phyloP scores from a whole-genome alignment of 2,329 filamentous ascomycete species.

The Botryosphaeria agaves region DNA sequence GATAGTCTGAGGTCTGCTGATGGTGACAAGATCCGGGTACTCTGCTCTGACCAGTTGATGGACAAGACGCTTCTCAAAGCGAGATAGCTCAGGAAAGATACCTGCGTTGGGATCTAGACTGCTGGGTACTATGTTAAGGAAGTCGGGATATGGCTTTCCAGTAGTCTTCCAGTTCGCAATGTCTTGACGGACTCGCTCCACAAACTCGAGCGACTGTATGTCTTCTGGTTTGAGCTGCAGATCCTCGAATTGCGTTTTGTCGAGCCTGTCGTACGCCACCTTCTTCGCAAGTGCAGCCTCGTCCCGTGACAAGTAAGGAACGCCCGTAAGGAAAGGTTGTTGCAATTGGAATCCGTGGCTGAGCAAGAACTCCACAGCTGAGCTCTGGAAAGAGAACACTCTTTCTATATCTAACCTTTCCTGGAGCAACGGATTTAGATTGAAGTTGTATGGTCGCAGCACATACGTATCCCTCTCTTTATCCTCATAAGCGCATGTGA shows the following conservation, averaged over 20 bases:
- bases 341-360: conserved; percentile 41
- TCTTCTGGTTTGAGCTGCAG: conserved; percentile 36
- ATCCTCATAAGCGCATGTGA: conserved; percentile 47
- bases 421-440: conserved; percentile 37
- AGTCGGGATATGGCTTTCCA: conserved; percentile 2
- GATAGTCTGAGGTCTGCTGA: conserved; percentile 24
- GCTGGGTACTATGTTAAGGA: conserved; percentile 14
- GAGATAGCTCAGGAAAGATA: conserved; percentile 23
- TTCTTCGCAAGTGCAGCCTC: conserved; percentile 34
- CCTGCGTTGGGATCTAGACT: conserved; percentile 6
- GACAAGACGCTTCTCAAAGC: conserved; percentile 46
- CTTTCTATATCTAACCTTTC: conserved; percentile 39
- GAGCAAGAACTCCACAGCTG: conserved; percentile 43
- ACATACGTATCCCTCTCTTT: conserved; percentile 35
- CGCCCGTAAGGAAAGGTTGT: conserved; percentile 35
- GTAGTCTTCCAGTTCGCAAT: conserved; percentile 27
- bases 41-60: conserved; percentile 49
- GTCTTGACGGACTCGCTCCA: conserved; percentile 25
- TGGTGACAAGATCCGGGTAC: conserved; percentile 30
- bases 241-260: conserved; percentile 21
- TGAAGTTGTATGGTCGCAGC: conserved; percentile 47
- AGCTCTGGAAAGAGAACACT: conserved; percentile 40
- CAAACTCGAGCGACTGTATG: conserved; percentile 32
- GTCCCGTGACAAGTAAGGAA: conserved; percentile 43
- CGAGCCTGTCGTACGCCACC: conserved; percentile 24